Evolutionary conservation across 2,329 filamentous ascomycete genomes (phyloP), one percentile per base, ranked within the genome.

Genomic region (Dactylonectria macrodidyma): DNA sequence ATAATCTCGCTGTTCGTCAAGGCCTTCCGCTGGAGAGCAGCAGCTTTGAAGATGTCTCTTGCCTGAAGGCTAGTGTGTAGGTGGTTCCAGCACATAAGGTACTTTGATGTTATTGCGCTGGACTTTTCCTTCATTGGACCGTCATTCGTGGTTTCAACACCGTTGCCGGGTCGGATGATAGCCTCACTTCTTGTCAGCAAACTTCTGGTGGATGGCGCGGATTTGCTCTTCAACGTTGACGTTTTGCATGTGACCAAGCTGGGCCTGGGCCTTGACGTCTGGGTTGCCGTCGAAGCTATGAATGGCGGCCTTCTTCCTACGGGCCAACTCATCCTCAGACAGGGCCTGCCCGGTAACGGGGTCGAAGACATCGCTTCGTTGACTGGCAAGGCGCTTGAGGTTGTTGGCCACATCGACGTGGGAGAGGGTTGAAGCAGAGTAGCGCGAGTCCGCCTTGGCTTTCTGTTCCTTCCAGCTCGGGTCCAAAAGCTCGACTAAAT

Each of bases 391-490:
- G n/a, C 95, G 92, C 85, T 98, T 98, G 70, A 98, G 88, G 79
- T 98, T 98, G 80, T 94, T 95, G 59, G 95, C 95, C 52, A 97
- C 94, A 74, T 98, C 95, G 38, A 88, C 90, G 3, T 94, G 95
- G 1, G 92, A 93, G 10, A 97, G 83, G 75, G 97, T 98, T 10
- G 95, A 97, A 0, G 93, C 95, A 1, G 93, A 90, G 71, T 92
- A 94, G 69, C 95, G 92, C 12, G 93, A 90, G 52, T 97, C 94
- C 16, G 93, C 91, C 80, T 97, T 97, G 65, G 93, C 93, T 74
- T 95, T 94, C 80, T 98, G 95, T 79, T 98, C 95, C 80, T 97
- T 97, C 95, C 95, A 98, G 66, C 93, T 90, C 1, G 95, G 95
- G 79, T 98, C 95, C 66, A 98, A 88, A 54, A 98, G 88, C 82